These are phyloP conservation scores for Candida quercuum DNA, from an alignment of 805 yeast species.

Conservation along the genomic window DNA sequence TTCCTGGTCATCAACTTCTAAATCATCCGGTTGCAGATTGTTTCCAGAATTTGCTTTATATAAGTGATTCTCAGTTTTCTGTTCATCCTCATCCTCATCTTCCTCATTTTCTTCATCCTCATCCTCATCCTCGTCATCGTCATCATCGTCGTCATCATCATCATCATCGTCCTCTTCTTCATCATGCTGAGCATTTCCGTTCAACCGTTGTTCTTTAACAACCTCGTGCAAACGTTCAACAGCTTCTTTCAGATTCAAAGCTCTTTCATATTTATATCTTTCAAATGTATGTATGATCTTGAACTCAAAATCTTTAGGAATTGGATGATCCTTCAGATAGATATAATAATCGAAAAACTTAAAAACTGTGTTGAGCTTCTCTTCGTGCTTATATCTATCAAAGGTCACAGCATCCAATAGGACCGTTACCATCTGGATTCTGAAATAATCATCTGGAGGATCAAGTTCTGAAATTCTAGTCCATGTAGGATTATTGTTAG, in stretches of 20 bases:
- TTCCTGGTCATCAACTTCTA: constrained; percentile 22
- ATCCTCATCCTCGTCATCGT: constrained; percentile 24
- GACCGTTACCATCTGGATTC: constrained; percentile 51
- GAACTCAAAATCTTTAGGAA: constrained; percentile 60
- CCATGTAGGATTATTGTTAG: constrained; percentile 49
- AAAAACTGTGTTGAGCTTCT: constrained; percentile 36
- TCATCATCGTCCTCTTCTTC: constrained; percentile 21
- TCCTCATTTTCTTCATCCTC: constrained; percentile 23
- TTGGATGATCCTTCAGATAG: constrained; percentile 52
- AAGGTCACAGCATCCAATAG: constrained; percentile 31
- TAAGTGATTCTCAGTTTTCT: too few relatives aligned
- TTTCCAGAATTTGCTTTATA: too few relatives aligned
- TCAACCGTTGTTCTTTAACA: constrained; percentile 14
- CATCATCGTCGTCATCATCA: constrained; percentile 21
- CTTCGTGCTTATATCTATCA: constrained; percentile 10
- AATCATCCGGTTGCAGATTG: too few relatives aligned
- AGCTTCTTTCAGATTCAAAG: constrained; percentile 37
- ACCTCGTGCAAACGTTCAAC: constrained; percentile 32
- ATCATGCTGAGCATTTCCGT: constrained; percentile 4
- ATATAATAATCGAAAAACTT: constrained; percentile 68
- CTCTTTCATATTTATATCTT: constrained; percentile 30
- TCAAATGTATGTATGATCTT: constrained; percentile 41
- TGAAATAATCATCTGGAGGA: constrained; percentile 61
- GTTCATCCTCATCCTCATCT: constrained; percentile 16
- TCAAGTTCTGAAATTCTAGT: constrained; percentile 43